Evolutionary conservation across 805 yeast genomes (phyloP).

Genomic region (Maudiozyma serrabonitensis): DNA sequence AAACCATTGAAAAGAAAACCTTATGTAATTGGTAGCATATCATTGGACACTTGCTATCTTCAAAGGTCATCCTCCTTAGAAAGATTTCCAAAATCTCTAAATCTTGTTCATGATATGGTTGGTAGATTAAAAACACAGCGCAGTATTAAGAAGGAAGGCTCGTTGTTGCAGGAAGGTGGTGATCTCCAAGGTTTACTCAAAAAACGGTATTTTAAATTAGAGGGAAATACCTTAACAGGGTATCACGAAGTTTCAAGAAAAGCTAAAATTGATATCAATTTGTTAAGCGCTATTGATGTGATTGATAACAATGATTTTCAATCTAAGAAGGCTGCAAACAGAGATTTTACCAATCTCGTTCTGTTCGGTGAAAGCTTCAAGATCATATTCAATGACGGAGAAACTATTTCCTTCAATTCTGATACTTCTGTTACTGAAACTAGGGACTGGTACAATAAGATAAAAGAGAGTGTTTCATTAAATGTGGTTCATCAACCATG

Average conservation of each 20-base stretch:
- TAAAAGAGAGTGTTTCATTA: conserved; percentile 47
- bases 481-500: conserved; percentile 54
- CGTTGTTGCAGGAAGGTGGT: conserved; percentile 82
- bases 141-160: conserved; percentile 46
- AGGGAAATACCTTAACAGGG: conserved; percentile 64
- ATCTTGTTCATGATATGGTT: conserved; percentile 38
- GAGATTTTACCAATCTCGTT: conserved; percentile 66
- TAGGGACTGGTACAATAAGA: conserved; percentile 50
- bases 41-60: conserved; percentile 57
- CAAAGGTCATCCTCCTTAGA: conserved; percentile 55
- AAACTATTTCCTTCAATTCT: conserved; percentile 76
- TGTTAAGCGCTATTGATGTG: conserved; percentile 49
- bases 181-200: conserved; percentile 62
- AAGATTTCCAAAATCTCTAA: conserved; percentile 60
- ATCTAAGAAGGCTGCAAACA: conserved; percentile 26
- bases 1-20: conserved; percentile 33
- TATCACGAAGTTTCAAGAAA: conserved; percentile 61
- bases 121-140: conserved; percentile 30
- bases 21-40: conserved; percentile 54
- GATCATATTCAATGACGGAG: conserved; percentile 68
- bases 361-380: conserved; percentile 67
- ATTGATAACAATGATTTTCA: conserved; percentile 25
- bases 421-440: conserved; percentile 50
- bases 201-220: conserved; percentile 63
- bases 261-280: conserved; percentile 66